phyloP scores from a whole-genome alignment of 2,329 filamentous ascomycete species.

The Colletotrichum chlorophyti region DNA sequence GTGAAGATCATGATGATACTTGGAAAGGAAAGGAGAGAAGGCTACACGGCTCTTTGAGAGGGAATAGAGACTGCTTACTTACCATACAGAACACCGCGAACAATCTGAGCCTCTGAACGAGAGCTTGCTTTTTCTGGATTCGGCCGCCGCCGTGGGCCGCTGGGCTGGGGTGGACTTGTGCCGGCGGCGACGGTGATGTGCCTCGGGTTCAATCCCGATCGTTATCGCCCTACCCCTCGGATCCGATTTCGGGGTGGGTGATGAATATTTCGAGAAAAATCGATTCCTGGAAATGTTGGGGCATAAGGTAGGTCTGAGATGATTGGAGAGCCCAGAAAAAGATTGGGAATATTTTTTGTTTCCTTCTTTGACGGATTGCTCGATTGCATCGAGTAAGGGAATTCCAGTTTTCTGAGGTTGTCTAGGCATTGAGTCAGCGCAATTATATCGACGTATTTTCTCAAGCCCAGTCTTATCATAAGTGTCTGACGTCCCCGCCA shows the following conservation, averaged over 20 bases:
- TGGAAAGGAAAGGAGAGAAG: no score
- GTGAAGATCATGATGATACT: no score
- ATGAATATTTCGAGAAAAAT: no score
- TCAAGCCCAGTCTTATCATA: conserved; percentile 9
- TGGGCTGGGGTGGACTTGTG: conserved; percentile 12
- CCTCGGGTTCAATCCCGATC: background rate
- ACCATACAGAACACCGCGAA: no score
- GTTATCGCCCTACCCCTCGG: conserved; percentile 21
- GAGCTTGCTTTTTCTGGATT: no score
- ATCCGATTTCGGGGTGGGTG: conserved; percentile 16
- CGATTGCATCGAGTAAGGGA: conserved; percentile 11
- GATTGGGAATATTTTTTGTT: no score
- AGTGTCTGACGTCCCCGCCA: background rate
- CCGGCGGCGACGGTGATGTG: conserved; percentile 23
- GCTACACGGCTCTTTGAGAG: no score
- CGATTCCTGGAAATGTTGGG: no score
- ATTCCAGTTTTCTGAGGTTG: background rate
- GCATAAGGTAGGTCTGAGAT: background rate
- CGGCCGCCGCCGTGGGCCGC: no score
- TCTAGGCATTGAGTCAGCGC: background rate
- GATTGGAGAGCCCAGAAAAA: background rate
- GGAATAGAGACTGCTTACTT: no score
- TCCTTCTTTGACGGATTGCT: no score
- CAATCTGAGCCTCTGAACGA: background rate
- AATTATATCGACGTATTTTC: background rate